Evolutionary conservation across 768 basidiomycete species (phyloP).

Genomic region (Suillus sp.): DNA sequence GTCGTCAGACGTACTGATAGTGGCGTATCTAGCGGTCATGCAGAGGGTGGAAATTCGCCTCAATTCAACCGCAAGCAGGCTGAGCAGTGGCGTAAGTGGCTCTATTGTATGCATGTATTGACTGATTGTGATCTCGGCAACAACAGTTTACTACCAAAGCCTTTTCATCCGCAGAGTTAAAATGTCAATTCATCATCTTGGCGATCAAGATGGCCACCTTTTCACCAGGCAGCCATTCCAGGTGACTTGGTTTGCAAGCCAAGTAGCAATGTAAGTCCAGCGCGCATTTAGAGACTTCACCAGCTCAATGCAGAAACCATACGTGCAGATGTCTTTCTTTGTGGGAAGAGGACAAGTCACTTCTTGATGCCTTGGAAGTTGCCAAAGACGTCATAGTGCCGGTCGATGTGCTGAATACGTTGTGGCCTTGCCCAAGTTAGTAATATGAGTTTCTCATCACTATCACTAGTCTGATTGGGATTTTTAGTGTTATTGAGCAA

Average conservation of each 20-base stretch:
- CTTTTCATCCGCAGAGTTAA: constrained; percentile 65
- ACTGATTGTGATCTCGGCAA: constrained; percentile 9
- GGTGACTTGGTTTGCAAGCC: constrained; percentile 70
- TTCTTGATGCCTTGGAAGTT: constrained; percentile 61
- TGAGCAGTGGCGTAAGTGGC: constrained; percentile 75
- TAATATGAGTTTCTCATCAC: not conserved
- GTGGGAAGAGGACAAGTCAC: constrained; percentile 62
- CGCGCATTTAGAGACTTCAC: constrained; percentile 19
- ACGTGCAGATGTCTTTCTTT: constrained; percentile 57
- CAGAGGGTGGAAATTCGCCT: constrained; percentile 47
- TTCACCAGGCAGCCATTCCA: constrained; percentile 71
- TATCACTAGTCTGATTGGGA: not conserved
- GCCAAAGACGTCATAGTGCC: constrained; percentile 65
- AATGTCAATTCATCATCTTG: constrained; percentile 52
- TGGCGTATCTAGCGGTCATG: constrained; percentile 45
- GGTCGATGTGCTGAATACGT: constrained; percentile 64
- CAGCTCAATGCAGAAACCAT: constrained; percentile 7
- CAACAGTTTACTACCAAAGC: constrained; percentile 66
- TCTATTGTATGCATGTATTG: not conserved
- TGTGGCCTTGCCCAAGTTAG: constrained; percentile 66
- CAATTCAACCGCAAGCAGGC: constrained; percentile 71
- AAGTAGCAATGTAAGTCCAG: constrained; percentile 56
- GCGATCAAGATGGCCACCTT: constrained; percentile 52
- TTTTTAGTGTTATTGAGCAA: constrained; percentile 48
- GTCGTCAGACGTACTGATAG: not conserved